Evolutionary conservation across 805 yeast species (phyloP), one percentile per base, ranked within the genome.

Genomic region (Teunomyces lycoperdinae): DNA sequence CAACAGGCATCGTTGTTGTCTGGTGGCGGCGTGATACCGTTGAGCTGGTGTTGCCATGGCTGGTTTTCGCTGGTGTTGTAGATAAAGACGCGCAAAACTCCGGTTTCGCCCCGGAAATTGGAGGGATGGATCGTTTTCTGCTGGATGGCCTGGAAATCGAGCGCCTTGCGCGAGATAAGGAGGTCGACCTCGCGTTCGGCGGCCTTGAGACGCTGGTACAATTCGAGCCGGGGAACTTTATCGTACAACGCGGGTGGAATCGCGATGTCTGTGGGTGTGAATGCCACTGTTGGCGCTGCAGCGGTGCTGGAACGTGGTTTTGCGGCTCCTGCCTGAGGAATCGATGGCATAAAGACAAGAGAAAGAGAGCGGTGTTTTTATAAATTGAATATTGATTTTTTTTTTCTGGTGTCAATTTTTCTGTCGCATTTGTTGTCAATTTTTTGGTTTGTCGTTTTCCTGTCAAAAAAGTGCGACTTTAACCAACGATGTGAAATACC

Each of bases 171-270:
- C 40, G 91, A 83, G 33, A 89, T 81, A 54, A 87, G 77, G 48
- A 92, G 79, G 64, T 94, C 98, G 41, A 92, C 68, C 52, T 82
- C 78, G 51, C 82, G 79, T 64, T 94, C 99, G n/a, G 91, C 89
- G 7, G 86, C 89, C 53, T 79, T 78, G 41, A 92, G 73, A 46
- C 82, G 77, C 58, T 85, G 80, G 66, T 87, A 88, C 48, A 83
- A 71, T 14, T 77, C 81, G n/a, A 89, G 83, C 58, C 89, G 88
- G 5, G 92, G 89, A 6, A 87, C 62, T 46, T 67, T 65, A 36
- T 63, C 64, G 55, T 71, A 70, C 39, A 73, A 60, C 16, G 52
- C 54, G 1, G 65, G 55, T 2, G 78, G 77, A 26, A 73, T 71
- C 9, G 61, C 56, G 28, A 68, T 66, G 34, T 73, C 77, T 3